Base-by-base conservation (phyloP, 495 filamentous ascomycete genomes). In the Cercophora sp. region DNA sequence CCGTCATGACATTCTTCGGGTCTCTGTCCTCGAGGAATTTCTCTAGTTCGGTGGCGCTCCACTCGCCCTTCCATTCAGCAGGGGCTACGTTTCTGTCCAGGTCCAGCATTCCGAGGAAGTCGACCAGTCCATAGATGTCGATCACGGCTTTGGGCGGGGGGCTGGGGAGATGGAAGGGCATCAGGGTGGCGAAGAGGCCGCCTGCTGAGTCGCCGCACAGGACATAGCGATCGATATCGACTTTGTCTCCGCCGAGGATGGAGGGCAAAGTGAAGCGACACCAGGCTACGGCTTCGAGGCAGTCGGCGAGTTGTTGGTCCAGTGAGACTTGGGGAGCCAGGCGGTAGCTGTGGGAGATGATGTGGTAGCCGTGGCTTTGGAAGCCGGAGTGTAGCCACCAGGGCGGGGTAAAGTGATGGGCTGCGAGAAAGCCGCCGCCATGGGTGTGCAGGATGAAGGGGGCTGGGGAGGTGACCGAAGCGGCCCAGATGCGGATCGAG, bases 271-370 rank as follows among this genome's bases (percentile, higher is more conserved):
- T 59, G 1, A 23, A 35, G 1, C 62, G 64, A 20, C 52, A 55
- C 59, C 64, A 65, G 2, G 44, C 43, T 4, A 67, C 48, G 0
- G 54, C 37, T 22, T 51, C 47, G n/a, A 67, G 40, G 2, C 51
- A 61, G 55, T 67, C 62, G 34, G 51, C 48, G 1, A 67, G 48
- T 39, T 65, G 62, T 6, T 63, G 55, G 19, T 61, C 60, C 1
- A 60, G 11, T 0, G 55, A 39, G 1, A 51, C 62, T 36, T 67
- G 64, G 15, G 64, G 64, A 1, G 51, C 60, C 3, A 67, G 58
- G 2, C 64, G 59, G 54, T 67, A 67, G 51, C 58, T 67, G 62
- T 61, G 62, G 5, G 62, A 61, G 26, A 65, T 49, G 6, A 67
- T 37, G 50, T 67, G 64, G 48, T 65, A 65, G 15, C 57, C 59